Conservation (phyloP, 2,329 filamentous ascomycete genomes). For the Sphaerulina musiva region DNA sequence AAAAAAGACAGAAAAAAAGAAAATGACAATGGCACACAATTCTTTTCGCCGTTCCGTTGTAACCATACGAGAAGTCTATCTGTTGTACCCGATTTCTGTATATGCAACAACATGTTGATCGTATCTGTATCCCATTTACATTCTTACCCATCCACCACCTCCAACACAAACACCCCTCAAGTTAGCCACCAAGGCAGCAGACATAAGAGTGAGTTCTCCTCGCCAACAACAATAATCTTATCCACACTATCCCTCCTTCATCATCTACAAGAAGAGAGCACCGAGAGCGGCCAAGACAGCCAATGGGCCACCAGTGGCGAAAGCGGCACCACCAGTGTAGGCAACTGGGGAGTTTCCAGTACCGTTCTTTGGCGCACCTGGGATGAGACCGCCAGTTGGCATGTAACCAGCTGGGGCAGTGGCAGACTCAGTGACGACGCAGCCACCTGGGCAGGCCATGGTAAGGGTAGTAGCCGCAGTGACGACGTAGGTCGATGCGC, state of each 20-base stretch:
- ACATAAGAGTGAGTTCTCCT: not conserved
- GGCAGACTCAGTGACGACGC: conserved; percentile 12
- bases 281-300: not conserved
- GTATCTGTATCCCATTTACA: not conserved
- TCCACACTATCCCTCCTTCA: no score
- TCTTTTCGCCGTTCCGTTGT: not conserved
- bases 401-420: not conserved
- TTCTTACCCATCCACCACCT: not conserved
- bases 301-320: not conserved
- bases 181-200: not conserved
- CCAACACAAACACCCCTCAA: not conserved
- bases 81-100: not conserved
- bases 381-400: not conserved
- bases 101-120: no score
- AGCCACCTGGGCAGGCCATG: conserved; percentile 18
- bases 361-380: not conserved
- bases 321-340: conserved; percentile 2
- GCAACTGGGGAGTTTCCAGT: not conserved
- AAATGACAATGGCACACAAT: not conserved
- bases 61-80: not conserved
- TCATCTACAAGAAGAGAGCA: conserved; percentile 7
- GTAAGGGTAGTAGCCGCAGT: conserved; percentile 36
- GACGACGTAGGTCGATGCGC: conserved; percentile 62
- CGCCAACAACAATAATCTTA: not conserved
- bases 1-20: no score